phyloP scores from a whole-genome alignment of 1,139 yeast genomes.

The Nakaseomyces kungkrabaensis region DNA sequence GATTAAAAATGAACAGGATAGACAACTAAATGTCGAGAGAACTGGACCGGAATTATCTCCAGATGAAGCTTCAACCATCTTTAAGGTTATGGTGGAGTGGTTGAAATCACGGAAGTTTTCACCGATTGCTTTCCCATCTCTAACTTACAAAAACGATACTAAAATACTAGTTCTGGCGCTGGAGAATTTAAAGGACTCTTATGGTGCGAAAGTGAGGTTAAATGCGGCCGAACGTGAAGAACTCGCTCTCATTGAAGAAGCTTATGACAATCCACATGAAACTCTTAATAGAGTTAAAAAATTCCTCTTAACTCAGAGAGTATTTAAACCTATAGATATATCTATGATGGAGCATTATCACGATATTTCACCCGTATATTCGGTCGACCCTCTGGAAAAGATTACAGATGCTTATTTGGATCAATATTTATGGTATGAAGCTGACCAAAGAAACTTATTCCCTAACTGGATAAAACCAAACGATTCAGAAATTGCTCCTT shows the following conservation, averaged over 20 bases:
- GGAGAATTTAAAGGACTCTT: slow-evolving; percentile 77
- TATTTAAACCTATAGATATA: slow-evolving; percentile 78
- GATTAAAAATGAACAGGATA: slow-evolving; percentile 85
- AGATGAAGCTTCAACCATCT: slow-evolving; percentile 78
- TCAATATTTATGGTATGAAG: slow-evolving; percentile 94
- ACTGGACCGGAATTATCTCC: slow-evolving; percentile 86
- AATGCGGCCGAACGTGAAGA: slow-evolving; percentile 89
- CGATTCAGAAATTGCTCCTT: slow-evolving; percentile 88
- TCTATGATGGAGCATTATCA: slow-evolving; percentile 92
- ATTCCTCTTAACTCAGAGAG: slow-evolving; percentile 75
- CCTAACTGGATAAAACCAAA: slow-evolving; percentile 97
- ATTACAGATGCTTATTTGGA: slow-evolving; percentile 94
- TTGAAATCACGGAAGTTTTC: slow-evolving; percentile 74
- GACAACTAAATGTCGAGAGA: slow-evolving; percentile 70
- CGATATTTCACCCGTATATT: slow-evolving; percentile 74
- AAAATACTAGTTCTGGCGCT: slow-evolving; percentile 80
- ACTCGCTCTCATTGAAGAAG: slow-evolving; percentile 85
- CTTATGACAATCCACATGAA: slow-evolving; percentile 94
- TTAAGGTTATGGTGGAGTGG: slow-evolving; percentile 87
- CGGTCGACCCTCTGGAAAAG: slow-evolving; percentile 85
- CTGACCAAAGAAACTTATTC: slow-evolving; percentile 75
- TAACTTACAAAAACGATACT: slow-evolving; percentile 87
- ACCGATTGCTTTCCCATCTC: slow-evolving; percentile 91
- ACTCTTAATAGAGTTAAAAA: slow-evolving; percentile 77
- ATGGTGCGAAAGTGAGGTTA: slow-evolving; percentile 71